Evolutionary conservation across 495 filamentous ascomycete species (phyloP).

Genomic region (Daldinia childiae): DNA sequence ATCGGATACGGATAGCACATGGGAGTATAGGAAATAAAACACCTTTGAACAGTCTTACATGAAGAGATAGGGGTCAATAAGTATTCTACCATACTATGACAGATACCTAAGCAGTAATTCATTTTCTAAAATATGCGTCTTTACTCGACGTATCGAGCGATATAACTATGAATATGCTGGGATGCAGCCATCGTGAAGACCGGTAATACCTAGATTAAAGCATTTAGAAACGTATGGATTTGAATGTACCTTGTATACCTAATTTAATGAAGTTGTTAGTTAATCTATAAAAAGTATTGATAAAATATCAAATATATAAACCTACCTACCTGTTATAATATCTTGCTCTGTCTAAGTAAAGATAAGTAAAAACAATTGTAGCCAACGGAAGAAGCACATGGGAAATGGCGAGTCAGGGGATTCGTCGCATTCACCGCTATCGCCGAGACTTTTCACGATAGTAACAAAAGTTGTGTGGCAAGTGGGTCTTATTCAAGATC

Average conservation of each 20-base stretch:
- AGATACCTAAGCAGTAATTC: background rate
- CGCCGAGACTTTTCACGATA: conserved; percentile 34
- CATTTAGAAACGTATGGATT: too few relatives aligned
- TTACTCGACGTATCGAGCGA: too few relatives aligned
- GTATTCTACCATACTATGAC: background rate
- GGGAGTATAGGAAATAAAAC: background rate
- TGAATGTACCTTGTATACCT: too few relatives aligned
- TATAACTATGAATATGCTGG: conserved; percentile 59
- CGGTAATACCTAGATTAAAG: too few relatives aligned
- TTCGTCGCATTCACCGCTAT: conserved; percentile 24
- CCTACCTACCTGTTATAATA: too few relatives aligned
- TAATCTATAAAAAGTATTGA: too few relatives aligned
- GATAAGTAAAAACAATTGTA: background rate
- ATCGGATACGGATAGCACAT: background rate
- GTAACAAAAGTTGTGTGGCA: conserved; percentile 18
- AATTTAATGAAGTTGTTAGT: too few relatives aligned
- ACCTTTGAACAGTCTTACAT: background rate
- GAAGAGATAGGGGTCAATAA: background rate
- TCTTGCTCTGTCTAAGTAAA: background rate
- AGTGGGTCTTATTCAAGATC: conserved; percentile 29
- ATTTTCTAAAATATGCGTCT: background rate
- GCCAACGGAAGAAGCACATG: conserved; percentile 34
- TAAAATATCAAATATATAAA: too few relatives aligned
- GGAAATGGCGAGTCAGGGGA: conserved; percentile 19
- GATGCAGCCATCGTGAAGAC: conserved; percentile 54